Evolutionary conservation across 208 protist species (phyloP).

Genomic region (Leishmania braziliensis): DNA sequence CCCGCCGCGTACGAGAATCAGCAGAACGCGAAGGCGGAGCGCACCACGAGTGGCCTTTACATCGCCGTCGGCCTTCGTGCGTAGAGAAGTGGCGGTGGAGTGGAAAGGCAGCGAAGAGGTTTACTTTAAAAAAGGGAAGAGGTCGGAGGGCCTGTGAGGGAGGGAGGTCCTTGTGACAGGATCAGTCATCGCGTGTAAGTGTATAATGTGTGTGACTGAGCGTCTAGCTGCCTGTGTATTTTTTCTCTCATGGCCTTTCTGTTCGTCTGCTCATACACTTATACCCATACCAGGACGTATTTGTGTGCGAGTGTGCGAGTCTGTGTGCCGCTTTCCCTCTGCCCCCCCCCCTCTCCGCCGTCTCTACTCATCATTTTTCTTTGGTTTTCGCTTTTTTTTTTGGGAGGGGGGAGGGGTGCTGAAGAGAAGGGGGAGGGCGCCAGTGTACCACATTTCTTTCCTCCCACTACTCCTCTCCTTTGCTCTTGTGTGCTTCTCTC

Average conservation of each 20-base stretch:
- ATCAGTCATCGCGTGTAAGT: not conserved
- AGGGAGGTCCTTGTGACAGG: not conserved
- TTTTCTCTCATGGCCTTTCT: too few species aligned
- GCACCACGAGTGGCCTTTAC: conserved; percentile 30
- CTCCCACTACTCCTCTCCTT: not conserved
- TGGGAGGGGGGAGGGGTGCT: too few species aligned
- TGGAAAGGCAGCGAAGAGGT: not conserved
- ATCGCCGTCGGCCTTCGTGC: conserved; percentile 28
- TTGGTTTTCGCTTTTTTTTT: too few species aligned
- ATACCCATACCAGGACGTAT: not conserved
- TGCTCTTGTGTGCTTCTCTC: not conserved
- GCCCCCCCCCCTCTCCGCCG: too few species aligned
- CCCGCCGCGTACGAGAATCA: conserved; percentile 45
- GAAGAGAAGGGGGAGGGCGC: too few species aligned
- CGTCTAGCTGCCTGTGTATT: too few species aligned
- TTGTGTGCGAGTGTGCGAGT: not conserved
- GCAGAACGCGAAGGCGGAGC: conserved; percentile 32
- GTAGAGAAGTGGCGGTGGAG: conserved; percentile 4
- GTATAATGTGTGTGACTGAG: too few species aligned
- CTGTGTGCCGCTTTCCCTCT: too few species aligned
- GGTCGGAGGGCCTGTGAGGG: not conserved
- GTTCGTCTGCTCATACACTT: too few species aligned
- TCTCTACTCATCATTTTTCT: too few species aligned
- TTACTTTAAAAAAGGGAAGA: not conserved
- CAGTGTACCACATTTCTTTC: not conserved